Base-by-base conservation (phyloP, 78 protist genomes). In the Carpediemonas membranifera region DNA sequence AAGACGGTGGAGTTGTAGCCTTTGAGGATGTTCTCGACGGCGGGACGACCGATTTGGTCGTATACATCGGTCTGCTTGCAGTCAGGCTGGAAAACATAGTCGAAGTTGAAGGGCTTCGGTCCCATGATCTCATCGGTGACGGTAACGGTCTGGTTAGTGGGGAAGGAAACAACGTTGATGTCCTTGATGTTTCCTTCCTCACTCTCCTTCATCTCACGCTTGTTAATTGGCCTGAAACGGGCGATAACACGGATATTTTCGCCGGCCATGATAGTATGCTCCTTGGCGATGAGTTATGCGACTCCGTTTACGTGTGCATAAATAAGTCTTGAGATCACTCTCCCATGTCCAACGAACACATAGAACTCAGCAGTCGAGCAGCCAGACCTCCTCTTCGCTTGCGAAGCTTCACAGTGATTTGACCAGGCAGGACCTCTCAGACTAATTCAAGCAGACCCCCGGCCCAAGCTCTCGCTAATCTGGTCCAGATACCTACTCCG, bases 181-280 rank as follows among this genome's bases (percentile, higher is more conserved):
- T 25, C 56, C 16, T n/a, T 37, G 58, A 52, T 58, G 31, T 54
- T 54, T 5, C 43, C 53, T 25, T 30, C 43, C 36, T 34, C 77
- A 57, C 58, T 60, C 9, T 72, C 77, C 35, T 72, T 44, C 3
- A 43, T 3, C 15, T 72, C 77, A 14, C 77, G n/a, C 9, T 34
- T n/a, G 31, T 72, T 72, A 11, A 72, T 37, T 2, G 77, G 77
- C 11, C 77, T 3, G 9, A 72, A 72, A 9, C 77, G 68, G 11
- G 50, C 7, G 35, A 72, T 56, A 35, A 72, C 77, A 16, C 55
- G 44, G n/a, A 59, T 55, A 27, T 61, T 61, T 44, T 19, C 65
- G 18, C 62, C 55, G 55, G 24, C 24, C 33, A 51, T 51, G 55
- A 51, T 24, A 24, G 21, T 51, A 51, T 51, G 21, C 33, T 24